A percentile compares a stretch with the other conserved stretches of the same genome.
phyloP scores from a whole-genome alignment of 768 basidiomycete genomes.

The Leccinum subgranulosum region DNA sequence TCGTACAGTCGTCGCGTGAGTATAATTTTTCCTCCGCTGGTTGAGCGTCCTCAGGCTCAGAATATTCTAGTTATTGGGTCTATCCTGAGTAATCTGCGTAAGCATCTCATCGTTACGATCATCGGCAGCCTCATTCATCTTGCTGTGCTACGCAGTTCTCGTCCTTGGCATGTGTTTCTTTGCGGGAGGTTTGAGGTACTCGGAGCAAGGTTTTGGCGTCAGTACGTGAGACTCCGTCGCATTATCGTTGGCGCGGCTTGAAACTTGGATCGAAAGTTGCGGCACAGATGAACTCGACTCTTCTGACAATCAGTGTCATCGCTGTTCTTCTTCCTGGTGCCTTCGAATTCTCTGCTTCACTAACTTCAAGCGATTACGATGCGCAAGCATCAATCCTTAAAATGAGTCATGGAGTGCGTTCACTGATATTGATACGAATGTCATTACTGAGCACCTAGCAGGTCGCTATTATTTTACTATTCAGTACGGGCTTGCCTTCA shows the following conservation, averaged over 20 bases:
- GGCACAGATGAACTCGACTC: slow-evolving; percentile 69
- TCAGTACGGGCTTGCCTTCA: slow-evolving; percentile 47
- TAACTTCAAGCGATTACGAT: background rate
- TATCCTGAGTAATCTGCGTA: slow-evolving; percentile 74
- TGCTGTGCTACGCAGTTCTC: slow-evolving; percentile 47
- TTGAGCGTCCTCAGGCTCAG: slow-evolving; percentile 1
- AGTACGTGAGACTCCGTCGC: slow-evolving; percentile 41
- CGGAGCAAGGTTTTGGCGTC: slow-evolving; percentile 73
- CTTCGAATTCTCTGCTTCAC: slow-evolving; percentile 59
- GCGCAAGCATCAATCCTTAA: slow-evolving; percentile 46
- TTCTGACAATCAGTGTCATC: slow-evolving; percentile 73
- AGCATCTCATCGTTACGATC: slow-evolving; percentile 15
- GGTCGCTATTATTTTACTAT: slow-evolving; percentile 76
- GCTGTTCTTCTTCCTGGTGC: slow-evolving; percentile 77
- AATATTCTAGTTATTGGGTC: slow-evolving; percentile 66
- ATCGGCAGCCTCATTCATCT: background rate
- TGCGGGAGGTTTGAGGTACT: slow-evolving; percentile 72
- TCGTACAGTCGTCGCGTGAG: slow-evolving; percentile 80
- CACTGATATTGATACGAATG: background rate
- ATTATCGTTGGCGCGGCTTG: background rate
- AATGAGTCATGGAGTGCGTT: slow-evolving; percentile 74
- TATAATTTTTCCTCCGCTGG: background rate
- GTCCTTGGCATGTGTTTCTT: slow-evolving; percentile 86
- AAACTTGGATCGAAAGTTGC: slow-evolving; percentile 45
- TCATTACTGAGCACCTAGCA: slow-evolving; percentile 25